Conservation (phyloP, 2,329 filamentous ascomycete genomes). For the Trichoderma breve region DNA sequence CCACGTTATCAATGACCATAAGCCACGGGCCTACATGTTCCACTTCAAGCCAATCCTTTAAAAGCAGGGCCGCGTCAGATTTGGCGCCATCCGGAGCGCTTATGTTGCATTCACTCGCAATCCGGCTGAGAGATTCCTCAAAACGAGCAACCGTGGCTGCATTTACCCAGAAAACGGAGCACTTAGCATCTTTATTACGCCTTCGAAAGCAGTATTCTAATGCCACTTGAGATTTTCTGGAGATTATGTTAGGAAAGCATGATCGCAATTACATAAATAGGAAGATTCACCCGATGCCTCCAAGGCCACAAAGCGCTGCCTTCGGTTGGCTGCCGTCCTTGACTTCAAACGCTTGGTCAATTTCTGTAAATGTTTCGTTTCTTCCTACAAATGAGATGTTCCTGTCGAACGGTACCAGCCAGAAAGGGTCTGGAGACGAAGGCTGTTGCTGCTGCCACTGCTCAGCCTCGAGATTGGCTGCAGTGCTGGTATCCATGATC, state of each 20-base stretch:
- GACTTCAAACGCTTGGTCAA: constrained; percentile 7
- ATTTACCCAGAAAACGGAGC: constrained; percentile 17
- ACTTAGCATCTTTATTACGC: not conserved
- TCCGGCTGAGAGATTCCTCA: constrained; percentile 16
- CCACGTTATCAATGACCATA: constrained; percentile 17
- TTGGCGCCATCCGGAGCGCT: not conserved
- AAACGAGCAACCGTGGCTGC: constrained; percentile 15
- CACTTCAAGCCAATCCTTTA: constrained; percentile 17
- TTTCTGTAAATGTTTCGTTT: constrained; percentile 2
- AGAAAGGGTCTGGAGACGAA: not conserved
- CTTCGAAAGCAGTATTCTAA: constrained; percentile 17
- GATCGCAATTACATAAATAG: not conserved
- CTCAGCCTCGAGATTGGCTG: not conserved
- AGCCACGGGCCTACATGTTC: constrained; percentile 7
- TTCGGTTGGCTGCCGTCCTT: constrained; percentile 7
- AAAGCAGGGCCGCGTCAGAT: not conserved
- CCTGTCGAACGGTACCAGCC: constrained; percentile 12
- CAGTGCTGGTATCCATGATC: not conserved
- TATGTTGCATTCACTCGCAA: constrained; percentile 12
- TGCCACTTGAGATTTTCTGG: constrained; percentile 14
- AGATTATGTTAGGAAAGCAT: not conserved
- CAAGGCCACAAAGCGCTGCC: constrained; percentile 14
- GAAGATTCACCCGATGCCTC: constrained; percentile 13
- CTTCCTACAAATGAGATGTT: constrained; percentile 15
- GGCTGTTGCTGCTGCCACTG: not conserved